Evolutionary conservation across 805 yeast species (phyloP).

Genomic region (Brettanomyces bruxellensis): DNA sequence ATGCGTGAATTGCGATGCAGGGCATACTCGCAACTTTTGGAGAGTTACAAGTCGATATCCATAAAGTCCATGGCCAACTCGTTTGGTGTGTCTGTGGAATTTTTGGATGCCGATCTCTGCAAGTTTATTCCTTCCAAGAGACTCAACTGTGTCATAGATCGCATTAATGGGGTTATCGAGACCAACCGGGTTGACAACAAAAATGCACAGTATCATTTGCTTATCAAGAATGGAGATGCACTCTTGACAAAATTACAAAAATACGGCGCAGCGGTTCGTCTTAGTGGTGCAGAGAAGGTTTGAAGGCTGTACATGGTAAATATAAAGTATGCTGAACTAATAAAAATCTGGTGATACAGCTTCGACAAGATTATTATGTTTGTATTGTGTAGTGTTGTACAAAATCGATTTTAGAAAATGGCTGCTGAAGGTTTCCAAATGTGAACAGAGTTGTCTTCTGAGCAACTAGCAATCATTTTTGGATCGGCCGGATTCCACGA

Average conservation of each 20-base stretch:
- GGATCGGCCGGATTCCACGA: conserved; percentile 72
- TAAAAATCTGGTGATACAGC: too few species aligned
- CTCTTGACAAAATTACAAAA: conserved; percentile 90
- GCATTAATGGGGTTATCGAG: conserved; percentile 89
- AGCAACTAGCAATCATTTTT: conserved; percentile 65
- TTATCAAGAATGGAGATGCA: conserved; percentile 88
- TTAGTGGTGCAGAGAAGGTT: conserved; percentile 82
- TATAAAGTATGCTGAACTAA: not conserved
- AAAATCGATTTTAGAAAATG: not conserved
- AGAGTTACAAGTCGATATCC: conserved; percentile 86
- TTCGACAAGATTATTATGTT: not conserved
- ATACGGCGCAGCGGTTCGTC: conserved; percentile 93
- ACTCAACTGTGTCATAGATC: conserved; percentile 90
- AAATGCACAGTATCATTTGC: conserved; percentile 81
- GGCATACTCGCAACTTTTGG: conserved; percentile 89
- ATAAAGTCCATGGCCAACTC: conserved; percentile 89
- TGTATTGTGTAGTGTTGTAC: not conserved
- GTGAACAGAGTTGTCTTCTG: conserved; percentile 83
- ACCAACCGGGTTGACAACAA: conserved; percentile 96
- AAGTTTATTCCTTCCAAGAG: conserved; percentile 89
- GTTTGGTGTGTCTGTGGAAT: conserved; percentile 83
- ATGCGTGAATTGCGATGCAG: conserved; percentile 90
- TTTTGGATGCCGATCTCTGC: conserved; percentile 79
- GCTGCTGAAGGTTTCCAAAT: conserved; percentile 57
- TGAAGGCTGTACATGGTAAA: conserved; percentile 3